Evolutionary conservation across 1,284 basidiomycete genomes (phyloP), one percentile per base, ranked within the genome.

Genomic region (Fomitopsis schrenkii): DNA sequence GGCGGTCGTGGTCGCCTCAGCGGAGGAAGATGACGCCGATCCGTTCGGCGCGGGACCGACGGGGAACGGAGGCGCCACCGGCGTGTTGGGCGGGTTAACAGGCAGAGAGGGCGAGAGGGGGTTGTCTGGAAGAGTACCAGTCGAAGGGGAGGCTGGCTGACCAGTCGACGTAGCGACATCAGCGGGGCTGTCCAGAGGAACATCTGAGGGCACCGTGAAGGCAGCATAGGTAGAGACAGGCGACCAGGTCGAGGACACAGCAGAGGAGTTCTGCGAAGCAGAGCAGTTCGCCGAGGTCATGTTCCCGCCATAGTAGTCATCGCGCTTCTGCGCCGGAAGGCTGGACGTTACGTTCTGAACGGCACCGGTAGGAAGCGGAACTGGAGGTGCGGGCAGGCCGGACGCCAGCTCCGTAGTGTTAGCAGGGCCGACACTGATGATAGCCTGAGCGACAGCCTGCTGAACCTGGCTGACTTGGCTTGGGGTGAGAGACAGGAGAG

Each of bases 21-120:
- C 50, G 15, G 50, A 40, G n/a, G 45, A 26, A 35, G n/a, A 1
- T 7, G 52, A 53, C 9, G 44, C 26, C 10, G 26, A 17, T 9
- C 22, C 40, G 17, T 22, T 17, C 38, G 42, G 9, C 53, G 9
- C 12, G 14, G 58, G 19, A 19, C 35, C 28, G 17, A 19, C 57
- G 12, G 46, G 45, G 15, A 40, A 42, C 45, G 55, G 44, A 52
- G 33, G 52, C 28, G 46, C 26, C 45, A 50, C 59, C 26, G 63
- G 68, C 33, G 22, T 26, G 45, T 53, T 53, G 30, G 59, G 45
- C 26, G 59, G 38, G 14, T 3, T 9, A 44, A n/a, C 54, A 30
- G 55, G 40, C 40, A 62, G 54, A 10, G 62, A 50, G 4, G 68
- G 67, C n/a, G 26, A 28, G 28, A 54, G 53, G n/a, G 59, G 45